phyloP scores from a whole-genome alignment of 352 stramenopile species.

The Pythium oligandrum region DNA sequence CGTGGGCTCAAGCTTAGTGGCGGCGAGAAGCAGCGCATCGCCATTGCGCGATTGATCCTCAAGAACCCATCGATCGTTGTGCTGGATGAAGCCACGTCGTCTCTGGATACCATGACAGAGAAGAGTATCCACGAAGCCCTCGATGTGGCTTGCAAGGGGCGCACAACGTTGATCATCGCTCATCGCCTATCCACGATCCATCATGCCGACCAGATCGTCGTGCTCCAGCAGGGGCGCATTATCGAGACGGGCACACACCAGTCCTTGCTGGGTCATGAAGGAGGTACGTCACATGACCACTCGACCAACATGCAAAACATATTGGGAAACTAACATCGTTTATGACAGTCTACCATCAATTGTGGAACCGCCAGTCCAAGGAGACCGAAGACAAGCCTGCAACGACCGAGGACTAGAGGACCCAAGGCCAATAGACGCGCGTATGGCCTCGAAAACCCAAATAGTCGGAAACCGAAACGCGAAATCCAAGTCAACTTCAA shows the following conservation, averaged over 20 bases:
- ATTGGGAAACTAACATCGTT: too few species aligned
- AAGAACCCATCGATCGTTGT: conserved; percentile 78
- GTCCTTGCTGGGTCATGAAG: conserved; percentile 31
- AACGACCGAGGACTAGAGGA: background rate
- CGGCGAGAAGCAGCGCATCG: conserved; percentile 80
- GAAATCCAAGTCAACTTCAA: too few species aligned
- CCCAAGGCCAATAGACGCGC: too few species aligned
- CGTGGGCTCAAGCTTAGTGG: conserved; percentile 74
- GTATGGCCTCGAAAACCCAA: too few species aligned
- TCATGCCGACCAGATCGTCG: conserved; percentile 64
- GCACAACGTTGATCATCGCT: conserved; percentile 76
- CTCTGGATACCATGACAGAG: conserved; percentile 73
- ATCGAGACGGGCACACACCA: conserved; percentile 46
- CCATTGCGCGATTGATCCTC: conserved; percentile 72
- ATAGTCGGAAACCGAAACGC: too few species aligned
- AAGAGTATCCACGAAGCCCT: conserved; percentile 63
- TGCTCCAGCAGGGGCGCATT: conserved; percentile 50
- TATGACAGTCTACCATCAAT: conserved; percentile 11
- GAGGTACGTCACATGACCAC: conserved; percentile 16
- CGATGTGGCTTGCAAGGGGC: conserved; percentile 36
- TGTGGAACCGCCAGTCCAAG: conserved; percentile 20
- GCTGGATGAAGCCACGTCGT: conserved; percentile 76
- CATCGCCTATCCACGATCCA: conserved; percentile 79
- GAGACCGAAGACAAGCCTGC: conserved; percentile 1
- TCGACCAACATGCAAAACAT: too few species aligned